These are phyloP conservation scores for Chaetoscypha palmicola DNA, from an alignment of 2,329 filamentous ascomycete genomes.

Conservation along the genomic window DNA sequence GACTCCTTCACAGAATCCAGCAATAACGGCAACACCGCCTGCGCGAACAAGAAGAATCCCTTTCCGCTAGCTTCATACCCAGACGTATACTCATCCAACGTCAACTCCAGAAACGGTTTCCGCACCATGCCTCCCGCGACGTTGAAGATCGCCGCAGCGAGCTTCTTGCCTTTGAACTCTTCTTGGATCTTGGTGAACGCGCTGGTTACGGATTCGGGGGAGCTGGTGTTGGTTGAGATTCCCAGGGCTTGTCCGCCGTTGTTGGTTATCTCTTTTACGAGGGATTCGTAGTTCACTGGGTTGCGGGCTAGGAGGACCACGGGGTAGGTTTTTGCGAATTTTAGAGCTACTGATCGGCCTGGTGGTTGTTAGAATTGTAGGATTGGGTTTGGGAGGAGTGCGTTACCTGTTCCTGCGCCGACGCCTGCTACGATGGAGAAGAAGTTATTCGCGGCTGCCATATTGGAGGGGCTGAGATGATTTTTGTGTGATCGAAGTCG, in stretches of 20 bases:
- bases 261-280: conserved; percentile 61
- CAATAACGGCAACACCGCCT: conserved; percentile 63
- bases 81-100: conserved; percentile 41
- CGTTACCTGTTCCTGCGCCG: conserved; percentile 56
- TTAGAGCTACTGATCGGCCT: conserved; percentile 45
- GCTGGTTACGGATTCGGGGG: conserved; percentile 41
- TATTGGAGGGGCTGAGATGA: neutral
- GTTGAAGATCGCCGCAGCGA: conserved; percentile 66
- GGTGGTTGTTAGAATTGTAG: neutral
- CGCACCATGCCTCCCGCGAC: conserved; percentile 43
- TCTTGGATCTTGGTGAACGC: conserved; percentile 58
- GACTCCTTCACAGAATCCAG: conserved; percentile 48
- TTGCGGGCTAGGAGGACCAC: conserved; percentile 69
- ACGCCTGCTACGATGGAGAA: conserved; percentile 66
- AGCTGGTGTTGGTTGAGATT: conserved; percentile 58
- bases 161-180: conserved; percentile 47
- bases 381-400: neutral
- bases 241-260: conserved; percentile 64
- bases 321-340: conserved; percentile 59
- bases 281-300: conserved; percentile 55
- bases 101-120: conserved; percentile 54
- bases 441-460: conserved; percentile 37
- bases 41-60: conserved; percentile 71
- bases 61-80: conserved; percentile 39
- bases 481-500: neutral